Conservation (phyloP, 2,329 filamentous ascomycete genomes). For the Ophiostoma australiae region DNA sequence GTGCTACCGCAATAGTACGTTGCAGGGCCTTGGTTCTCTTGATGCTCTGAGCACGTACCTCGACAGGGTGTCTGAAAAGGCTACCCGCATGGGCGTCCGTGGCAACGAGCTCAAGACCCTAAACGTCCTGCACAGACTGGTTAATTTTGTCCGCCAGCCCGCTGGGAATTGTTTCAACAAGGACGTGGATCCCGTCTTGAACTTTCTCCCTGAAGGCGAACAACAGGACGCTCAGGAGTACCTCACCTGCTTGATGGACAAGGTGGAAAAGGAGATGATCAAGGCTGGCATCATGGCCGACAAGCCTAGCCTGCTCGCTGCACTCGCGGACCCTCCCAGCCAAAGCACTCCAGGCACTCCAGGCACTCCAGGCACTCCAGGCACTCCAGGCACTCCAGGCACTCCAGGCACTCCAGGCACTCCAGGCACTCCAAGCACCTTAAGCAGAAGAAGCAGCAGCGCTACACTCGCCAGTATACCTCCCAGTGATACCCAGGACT, state of each 20-base stretch:
- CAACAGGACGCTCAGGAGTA: conserved; percentile 99
- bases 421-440: neutral
- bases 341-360: neutral
- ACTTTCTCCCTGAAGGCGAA: conserved; percentile 90
- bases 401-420: neutral
- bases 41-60: conserved; percentile 65
- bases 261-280: conserved; percentile 71
- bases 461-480: conserved; percentile 34
- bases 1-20: conserved; percentile 94
- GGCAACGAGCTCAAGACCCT: conserved; percentile 39
- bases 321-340: conserved; percentile 37
- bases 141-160: conserved; percentile 64
- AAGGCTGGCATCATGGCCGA: conserved; percentile 40
- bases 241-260: conserved; percentile 81
- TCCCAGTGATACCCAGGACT: conserved; percentile 14
- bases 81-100: conserved; percentile 34
- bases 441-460: neutral
- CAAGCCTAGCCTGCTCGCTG: conserved; percentile 34
- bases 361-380: neutral
- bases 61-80: conserved; percentile 23
- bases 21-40: conserved; percentile 77
- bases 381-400: neutral
- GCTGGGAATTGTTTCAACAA: conserved; percentile 67
- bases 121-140: conserved; percentile 56
- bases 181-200: conserved; percentile 76